A percentile compares a stretch with the other conserved stretches of the same genome.
Conservation (phyloP, 148 eudicot genomes). For the Chenopodium quinoa region DNA sequence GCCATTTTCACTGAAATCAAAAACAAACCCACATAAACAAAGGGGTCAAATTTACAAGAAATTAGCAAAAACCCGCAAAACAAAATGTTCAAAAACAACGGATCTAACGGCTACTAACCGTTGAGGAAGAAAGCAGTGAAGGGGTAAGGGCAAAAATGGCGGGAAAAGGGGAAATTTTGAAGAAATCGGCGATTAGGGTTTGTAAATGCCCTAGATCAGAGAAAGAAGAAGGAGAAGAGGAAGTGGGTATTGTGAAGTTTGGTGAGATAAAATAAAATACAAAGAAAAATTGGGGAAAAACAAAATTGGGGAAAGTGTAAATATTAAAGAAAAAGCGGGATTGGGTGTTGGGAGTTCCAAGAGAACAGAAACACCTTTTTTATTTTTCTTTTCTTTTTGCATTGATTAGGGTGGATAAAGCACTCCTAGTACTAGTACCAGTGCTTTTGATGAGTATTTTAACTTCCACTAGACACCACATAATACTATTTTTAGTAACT, state of each 20-base stretch:
- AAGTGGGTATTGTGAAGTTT: background rate
- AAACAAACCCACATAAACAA: background rate
- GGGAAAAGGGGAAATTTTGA: constrained; percentile 24
- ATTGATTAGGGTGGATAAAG: constrained; percentile 4
- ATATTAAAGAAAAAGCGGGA: constrained; percentile 20
- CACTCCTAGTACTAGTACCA: background rate
- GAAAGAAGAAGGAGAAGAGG: constrained; percentile 6
- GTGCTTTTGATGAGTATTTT: no score
- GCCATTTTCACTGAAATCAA: constrained; percentile 41
- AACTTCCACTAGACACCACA: no score
- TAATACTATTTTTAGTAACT: no score
- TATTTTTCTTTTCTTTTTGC: background rate
- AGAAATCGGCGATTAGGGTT: constrained; percentile 41
- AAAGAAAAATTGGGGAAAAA: constrained; percentile 7
- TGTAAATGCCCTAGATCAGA: constrained; percentile 41
- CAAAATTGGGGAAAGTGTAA: background rate
- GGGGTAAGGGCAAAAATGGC: constrained; percentile 29
- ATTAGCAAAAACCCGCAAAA: background rate
- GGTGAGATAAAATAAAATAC: constrained; percentile 12
- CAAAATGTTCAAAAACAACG: constrained; percentile 4
- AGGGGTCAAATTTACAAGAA: constrained; percentile 7
- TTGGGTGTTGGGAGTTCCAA: constrained; percentile 34
- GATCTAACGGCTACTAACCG: constrained; percentile 54
- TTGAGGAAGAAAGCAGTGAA: constrained; percentile 14
- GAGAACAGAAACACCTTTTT: constrained; percentile 15